A percentile compares a stretch with the other conserved stretches of the same genome.
phyloP scores from a whole-genome alignment of 495 filamentous ascomycete genomes.

The Jackrogersella minutella region DNA sequence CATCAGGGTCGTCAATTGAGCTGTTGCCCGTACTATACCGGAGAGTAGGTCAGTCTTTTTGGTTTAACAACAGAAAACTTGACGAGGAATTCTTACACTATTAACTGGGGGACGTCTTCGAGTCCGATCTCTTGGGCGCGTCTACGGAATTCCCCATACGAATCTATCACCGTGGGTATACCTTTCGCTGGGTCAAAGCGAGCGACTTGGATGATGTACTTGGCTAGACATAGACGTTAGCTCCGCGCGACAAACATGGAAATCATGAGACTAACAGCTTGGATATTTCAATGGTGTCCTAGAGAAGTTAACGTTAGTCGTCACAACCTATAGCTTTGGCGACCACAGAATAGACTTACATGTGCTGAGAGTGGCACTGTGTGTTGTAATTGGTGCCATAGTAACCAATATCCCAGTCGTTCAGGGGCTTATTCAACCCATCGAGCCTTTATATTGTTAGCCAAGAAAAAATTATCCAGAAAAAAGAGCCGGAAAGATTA shows the following conservation, averaged over 20 bases:
- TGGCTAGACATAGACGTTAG: conserved; percentile 49
- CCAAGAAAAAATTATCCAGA: not conserved
- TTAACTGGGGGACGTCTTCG: conserved; percentile 70
- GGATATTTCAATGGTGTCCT: conserved; percentile 74
- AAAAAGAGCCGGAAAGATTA: conserved; percentile 37
- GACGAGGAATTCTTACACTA: conserved; percentile 58
- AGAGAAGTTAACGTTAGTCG: conserved; percentile 17
- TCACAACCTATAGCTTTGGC: not conserved
- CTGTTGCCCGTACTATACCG: conserved; percentile 68
- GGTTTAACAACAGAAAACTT: not conserved
- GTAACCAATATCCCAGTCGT: conserved; percentile 75
- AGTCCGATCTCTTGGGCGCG: conserved; percentile 58
- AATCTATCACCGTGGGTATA: conserved; percentile 79
- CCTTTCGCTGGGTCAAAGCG: conserved; percentile 91
- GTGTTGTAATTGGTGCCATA: conserved; percentile 80
- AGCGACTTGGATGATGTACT: conserved; percentile 84
- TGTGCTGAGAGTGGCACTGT: conserved; percentile 65
- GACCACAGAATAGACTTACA: conserved; percentile 50
- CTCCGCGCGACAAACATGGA: not conserved
- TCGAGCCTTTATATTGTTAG: conserved; percentile 67
- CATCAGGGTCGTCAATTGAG: conserved; percentile 87
- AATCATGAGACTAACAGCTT: conserved; percentile 53
- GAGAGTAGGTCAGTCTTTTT: conserved; percentile 9
- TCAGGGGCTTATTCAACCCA: conserved; percentile 82
- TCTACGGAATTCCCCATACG: conserved; percentile 76